Conservation (phyloP, 2,329 filamentous ascomycete species). For the Ophiocordyceps sinensis region DNA sequence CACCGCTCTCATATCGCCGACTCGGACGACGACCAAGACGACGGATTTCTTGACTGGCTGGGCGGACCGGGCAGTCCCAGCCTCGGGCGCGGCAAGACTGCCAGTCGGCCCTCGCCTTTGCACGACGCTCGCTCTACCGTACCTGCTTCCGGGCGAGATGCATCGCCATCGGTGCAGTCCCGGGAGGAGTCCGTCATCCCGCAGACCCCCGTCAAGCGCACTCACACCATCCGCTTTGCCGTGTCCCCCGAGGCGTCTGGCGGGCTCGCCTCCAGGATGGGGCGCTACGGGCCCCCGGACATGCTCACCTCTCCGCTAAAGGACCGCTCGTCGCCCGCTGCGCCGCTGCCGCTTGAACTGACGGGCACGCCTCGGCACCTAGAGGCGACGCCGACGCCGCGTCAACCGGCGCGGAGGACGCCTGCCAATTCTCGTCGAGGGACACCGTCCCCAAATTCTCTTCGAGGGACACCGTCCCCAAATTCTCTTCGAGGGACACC, state of each 20-base stretch:
- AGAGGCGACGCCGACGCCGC: background rate
- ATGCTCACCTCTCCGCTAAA: constrained; percentile 22
- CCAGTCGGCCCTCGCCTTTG: background rate
- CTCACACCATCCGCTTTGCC: constrained; percentile 8
- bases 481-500: background rate
- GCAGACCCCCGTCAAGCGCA: constrained; percentile 23
- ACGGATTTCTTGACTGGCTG: constrained; percentile 20
- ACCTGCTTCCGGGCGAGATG: background rate
- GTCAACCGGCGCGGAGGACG: background rate
- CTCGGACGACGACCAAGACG: constrained; percentile 20
- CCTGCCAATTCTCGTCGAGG: background rate
- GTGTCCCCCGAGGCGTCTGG: background rate
- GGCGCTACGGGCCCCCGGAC: constrained; percentile 21
- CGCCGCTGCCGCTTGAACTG: constrained; percentile 6
- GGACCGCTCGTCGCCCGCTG: constrained; percentile 15
- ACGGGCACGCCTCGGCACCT: background rate
- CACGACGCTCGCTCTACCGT: background rate
- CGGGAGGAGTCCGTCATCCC: constrained; percentile 23
- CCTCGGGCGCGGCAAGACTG: constrained; percentile 4
- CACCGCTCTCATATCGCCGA: constrained; percentile 17
- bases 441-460: background rate
- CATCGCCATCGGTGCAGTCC: background rate
- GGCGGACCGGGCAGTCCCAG: constrained; percentile 14
- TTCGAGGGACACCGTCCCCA: background rate
- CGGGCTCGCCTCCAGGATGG: constrained; percentile 15